Conservation (phyloP, 768 basidiomycete species). For the Boletus tylopilopsis region DNA sequence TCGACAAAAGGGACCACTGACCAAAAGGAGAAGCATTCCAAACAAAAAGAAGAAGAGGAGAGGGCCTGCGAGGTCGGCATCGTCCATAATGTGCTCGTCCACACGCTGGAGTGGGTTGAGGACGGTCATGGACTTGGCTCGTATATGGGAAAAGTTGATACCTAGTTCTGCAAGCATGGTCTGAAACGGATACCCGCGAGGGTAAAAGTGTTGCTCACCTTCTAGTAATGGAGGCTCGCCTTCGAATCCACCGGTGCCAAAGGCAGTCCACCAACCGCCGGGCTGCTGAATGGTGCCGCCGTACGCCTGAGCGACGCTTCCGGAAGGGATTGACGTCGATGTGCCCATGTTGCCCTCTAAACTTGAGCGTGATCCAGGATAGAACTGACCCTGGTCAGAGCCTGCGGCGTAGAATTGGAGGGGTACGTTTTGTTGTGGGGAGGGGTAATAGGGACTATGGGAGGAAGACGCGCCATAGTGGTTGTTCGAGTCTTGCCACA, state of each 20-base stretch:
- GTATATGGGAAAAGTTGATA: slow-evolving; percentile 96
- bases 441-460: slow-evolving; percentile 55
- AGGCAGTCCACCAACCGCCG: slow-evolving; percentile 92
- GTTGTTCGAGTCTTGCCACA: slow-evolving; percentile 74
- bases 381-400: slow-evolving; percentile 56
- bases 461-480: slow-evolving; percentile 58
- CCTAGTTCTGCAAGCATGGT: slow-evolving; percentile 69
- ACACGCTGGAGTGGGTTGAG: slow-evolving; percentile 85
- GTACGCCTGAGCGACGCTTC: slow-evolving; percentile 46
- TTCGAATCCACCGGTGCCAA: slow-evolving; percentile 92
- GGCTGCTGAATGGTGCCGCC: slow-evolving; percentile 70
- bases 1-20: slow-evolving; percentile 39
- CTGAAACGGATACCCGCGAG: background rate
- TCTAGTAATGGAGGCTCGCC: slow-evolving; percentile 94
- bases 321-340: slow-evolving; percentile 51
- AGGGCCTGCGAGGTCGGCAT: slow-evolving; percentile 96
- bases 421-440: slow-evolving; percentile 51
- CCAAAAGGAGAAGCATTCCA: slow-evolving; percentile 87
- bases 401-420: slow-evolving; percentile 78
- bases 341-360: slow-evolving; percentile 64
- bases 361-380: slow-evolving; percentile 70
- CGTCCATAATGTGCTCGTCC: slow-evolving; percentile 96
- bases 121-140: slow-evolving; percentile 90
- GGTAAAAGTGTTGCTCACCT: slow-evolving; percentile 45
- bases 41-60: slow-evolving; percentile 95